phyloP scores from a whole-genome alignment of 2,329 filamentous ascomycete species.

The Neodidymelliopsis sp. region DNA sequence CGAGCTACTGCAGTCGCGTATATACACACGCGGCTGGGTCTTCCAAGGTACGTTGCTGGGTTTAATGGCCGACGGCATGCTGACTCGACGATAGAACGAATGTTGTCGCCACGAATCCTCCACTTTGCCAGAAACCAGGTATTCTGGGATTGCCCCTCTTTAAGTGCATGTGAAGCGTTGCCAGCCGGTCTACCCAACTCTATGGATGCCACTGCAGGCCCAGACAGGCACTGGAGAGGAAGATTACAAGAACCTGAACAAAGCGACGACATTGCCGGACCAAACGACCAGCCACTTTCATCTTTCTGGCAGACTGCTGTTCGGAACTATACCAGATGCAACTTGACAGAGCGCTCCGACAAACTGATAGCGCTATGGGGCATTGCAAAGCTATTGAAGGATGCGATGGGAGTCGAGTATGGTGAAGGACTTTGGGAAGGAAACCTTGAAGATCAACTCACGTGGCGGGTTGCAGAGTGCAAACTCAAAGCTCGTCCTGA shows the following conservation, averaged over 20 bases:
- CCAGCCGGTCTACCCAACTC: conserved; percentile 30
- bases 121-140: conserved; percentile 36
- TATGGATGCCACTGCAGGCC: conserved; percentile 23
- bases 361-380: conserved; percentile 39
- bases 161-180: conserved; percentile 35
- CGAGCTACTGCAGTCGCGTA: conserved; percentile 22
- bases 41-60: conserved; percentile 33
- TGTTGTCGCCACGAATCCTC: conserved; percentile 36
- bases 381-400: conserved; percentile 38
- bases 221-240: conserved; percentile 37
- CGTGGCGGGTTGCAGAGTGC: conserved; percentile 32
- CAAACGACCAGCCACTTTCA: conserved; percentile 29
- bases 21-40: conserved; percentile 39
- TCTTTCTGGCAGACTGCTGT: conserved; percentile 36
- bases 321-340: conserved; percentile 31
- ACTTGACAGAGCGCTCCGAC: conserved; percentile 29
- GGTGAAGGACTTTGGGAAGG: conserved; percentile 33
- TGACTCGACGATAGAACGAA: conserved; percentile 27
- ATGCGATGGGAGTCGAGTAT: conserved; percentile 28
- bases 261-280: conserved; percentile 17
- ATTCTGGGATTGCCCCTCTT: conserved; percentile 37
- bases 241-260: conserved; percentile 27
- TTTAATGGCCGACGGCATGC: background rate
- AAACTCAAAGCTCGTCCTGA: conserved; percentile 15
- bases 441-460: conserved; percentile 35